Conservation (phyloP, 139 green algal species). For the Monoraphidium neglectum region DNA sequence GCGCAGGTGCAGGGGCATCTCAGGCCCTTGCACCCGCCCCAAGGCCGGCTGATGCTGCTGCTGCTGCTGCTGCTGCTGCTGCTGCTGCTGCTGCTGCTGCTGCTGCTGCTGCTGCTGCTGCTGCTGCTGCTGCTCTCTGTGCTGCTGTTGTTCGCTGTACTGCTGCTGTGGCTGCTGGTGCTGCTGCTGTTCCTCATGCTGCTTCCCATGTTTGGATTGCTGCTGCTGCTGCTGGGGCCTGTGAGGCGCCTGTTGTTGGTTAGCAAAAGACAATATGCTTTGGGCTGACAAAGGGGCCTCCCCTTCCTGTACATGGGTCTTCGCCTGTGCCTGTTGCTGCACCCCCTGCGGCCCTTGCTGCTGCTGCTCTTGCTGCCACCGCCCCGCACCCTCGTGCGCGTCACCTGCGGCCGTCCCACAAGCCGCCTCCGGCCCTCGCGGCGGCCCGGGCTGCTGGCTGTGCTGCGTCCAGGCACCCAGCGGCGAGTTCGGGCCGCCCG, state of each 20-base stretch:
- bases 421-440: neutral
- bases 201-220: neutral
- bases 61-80: neutral
- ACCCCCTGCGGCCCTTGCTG: neutral
- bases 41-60: neutral
- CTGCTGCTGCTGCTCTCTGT: neutral
- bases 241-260: neutral
- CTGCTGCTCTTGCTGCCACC: neutral
- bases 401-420: neutral
- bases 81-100: neutral
- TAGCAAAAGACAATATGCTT: neutral
- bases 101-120: neutral
- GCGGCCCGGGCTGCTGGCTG: neutral
- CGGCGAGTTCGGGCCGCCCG: no score
- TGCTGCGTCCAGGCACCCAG: no score
- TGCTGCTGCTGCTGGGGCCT: neutral
- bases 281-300: no score
- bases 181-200: constrained; percentile 1
- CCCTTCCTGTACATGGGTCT: no score
- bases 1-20: no score
- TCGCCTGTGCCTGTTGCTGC: no score
- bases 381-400: no score
- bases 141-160: neutral
- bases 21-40: no score
- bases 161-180: neutral